Percentiles rank a stretch among this genome's conserved stretches.
Conservation (phyloP, 129 eudicot genomes). For the Pittosporum tobira region DNA sequence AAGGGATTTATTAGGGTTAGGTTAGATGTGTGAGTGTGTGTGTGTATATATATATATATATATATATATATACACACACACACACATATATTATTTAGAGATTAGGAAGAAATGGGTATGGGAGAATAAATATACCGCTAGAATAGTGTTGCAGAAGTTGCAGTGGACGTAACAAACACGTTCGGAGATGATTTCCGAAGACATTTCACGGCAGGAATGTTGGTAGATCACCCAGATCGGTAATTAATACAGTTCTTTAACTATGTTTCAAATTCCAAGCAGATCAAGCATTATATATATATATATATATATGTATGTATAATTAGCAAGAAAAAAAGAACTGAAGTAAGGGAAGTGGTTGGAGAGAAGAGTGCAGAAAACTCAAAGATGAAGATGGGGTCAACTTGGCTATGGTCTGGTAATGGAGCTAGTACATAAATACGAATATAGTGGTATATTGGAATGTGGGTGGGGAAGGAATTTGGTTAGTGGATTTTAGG, state of each 20-base stretch:
- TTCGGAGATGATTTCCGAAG: slow-evolving; percentile 38
- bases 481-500: slow-evolving; percentile 11
- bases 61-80: background rate
- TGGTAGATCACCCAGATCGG: background rate
- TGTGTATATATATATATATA: background rate
- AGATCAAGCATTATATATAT: no score
- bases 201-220: slow-evolving; percentile 17
- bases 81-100: no score
- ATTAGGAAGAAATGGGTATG: no score
- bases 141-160: slow-evolving; percentile 78
- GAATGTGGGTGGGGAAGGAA: slow-evolving; percentile 10
- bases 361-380: background rate
- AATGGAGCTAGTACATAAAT: slow-evolving; percentile 4
- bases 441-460: slow-evolving; percentile 16
- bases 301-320: no score
- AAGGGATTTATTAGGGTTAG: no score
- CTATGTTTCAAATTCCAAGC: no score
- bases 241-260: no score
- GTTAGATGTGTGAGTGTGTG: no score
- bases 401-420: slow-evolving; percentile 14
- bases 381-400: slow-evolving; percentile 22
- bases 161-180: slow-evolving; percentile 69
- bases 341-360: no score
- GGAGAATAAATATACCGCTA: slow-evolving; percentile 39
- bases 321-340: no score